A percentile compares a stretch with the other conserved stretches of the same genome.
Conservation (phyloP, 2,329 filamentous ascomycete genomes). For the Exophiala oligosperma region DNA sequence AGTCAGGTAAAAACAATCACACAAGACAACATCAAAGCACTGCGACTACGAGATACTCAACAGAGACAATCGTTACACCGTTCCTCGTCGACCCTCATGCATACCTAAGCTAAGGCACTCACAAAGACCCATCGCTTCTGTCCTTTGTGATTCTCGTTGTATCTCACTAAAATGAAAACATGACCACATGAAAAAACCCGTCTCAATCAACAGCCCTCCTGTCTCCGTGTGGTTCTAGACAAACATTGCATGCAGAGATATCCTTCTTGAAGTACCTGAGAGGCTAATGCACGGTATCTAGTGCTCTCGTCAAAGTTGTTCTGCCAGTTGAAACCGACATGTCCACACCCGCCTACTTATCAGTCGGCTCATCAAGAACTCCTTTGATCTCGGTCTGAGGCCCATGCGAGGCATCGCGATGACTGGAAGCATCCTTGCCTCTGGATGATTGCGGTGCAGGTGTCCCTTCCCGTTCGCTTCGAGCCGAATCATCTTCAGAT, state of each 20-base stretch:
- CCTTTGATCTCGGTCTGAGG: slow-evolving; percentile 18
- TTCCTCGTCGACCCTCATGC: slow-evolving; percentile 2
- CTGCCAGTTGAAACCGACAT: slow-evolving; percentile 13
- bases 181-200: slow-evolving; percentile 3
- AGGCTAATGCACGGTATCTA: slow-evolving; percentile 21
- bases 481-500: slow-evolving; percentile 31
- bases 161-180: slow-evolving; percentile 12
- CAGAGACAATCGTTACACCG: background rate
- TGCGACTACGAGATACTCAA: background rate
- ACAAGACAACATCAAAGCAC: too few species aligned
- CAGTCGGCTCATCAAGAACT: slow-evolving; percentile 14
- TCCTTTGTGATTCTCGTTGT: slow-evolving; percentile 5
- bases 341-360: slow-evolving; percentile 9
- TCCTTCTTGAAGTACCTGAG: slow-evolving; percentile 11
- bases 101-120: background rate
- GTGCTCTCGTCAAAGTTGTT: slow-evolving; percentile 20
- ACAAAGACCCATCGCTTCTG: slow-evolving; percentile 4
- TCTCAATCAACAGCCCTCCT: slow-evolving; percentile 1
- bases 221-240: slow-evolving; percentile 15
- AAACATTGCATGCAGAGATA: slow-evolving; percentile 15
- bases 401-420: slow-evolving; percentile 17
- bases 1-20: too few species aligned
- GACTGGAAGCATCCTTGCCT: slow-evolving; percentile 16
- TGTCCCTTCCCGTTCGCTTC: slow-evolving; percentile 52
- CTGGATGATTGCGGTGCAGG: slow-evolving; percentile 46